These are phyloP conservation scores for Perkinsus marinus DNA, from an alignment of 169 alveolate species.

Conservation along the genomic window DNA sequence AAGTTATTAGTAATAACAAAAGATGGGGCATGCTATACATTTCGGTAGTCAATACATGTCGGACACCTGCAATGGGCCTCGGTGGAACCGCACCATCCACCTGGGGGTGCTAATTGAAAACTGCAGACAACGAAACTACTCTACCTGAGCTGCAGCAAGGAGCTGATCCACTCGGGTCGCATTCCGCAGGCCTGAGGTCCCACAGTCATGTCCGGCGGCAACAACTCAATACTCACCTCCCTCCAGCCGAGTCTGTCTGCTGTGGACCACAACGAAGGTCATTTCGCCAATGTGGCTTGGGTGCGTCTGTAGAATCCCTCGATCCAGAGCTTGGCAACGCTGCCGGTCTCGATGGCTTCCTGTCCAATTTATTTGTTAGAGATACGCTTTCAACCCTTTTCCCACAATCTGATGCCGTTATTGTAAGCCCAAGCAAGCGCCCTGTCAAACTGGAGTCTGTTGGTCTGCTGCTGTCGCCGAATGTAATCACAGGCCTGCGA, in stretches of 20 bases:
- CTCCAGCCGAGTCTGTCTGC: neutral
- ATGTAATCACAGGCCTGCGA: neutral
- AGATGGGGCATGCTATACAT: neutral
- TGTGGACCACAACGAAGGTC: neutral
- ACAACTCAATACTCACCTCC: neutral
- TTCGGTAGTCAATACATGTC: neutral
- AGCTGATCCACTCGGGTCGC: neutral
- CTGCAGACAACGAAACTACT: neutral
- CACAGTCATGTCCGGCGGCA: neutral
- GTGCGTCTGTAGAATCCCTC: neutral
- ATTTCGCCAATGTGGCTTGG: neutral
- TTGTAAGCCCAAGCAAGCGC: neutral
- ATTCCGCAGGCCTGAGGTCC: neutral
- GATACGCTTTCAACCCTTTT: neutral
- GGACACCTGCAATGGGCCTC: neutral
- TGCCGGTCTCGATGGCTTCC: neutral
- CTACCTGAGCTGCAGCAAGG: neutral
- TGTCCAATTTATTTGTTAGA: neutral
- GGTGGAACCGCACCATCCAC: neutral
- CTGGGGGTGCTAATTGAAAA: neutral
- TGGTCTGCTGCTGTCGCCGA: neutral
- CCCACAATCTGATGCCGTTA: neutral
- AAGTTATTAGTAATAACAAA: too few relatives aligned
- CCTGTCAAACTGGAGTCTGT: neutral
- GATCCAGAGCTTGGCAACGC: neutral